A percentile compares a stretch with the other conserved stretches of the same genome.
phyloP scores from a whole-genome alignment of 2,329 filamentous ascomycete genomes.

The Zymoseptoria crescenta region DNA sequence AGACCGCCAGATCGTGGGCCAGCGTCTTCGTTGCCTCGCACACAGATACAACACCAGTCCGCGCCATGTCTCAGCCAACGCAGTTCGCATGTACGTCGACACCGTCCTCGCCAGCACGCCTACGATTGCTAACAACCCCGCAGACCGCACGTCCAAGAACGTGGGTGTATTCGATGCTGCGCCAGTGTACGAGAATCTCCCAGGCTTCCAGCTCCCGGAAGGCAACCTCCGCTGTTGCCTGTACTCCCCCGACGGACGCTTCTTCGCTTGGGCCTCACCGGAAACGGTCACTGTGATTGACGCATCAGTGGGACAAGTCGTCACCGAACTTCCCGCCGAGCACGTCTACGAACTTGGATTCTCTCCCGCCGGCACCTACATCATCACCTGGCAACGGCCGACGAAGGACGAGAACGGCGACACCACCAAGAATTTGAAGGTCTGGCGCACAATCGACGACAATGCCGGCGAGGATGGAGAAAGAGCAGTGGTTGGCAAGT shows the following conservation, averaged over 20 bases:
- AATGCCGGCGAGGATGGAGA: slow-evolving; percentile 54
- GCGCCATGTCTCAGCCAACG: slow-evolving; percentile 52
- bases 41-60: not conserved
- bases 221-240: slow-evolving; percentile 89
- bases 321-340: slow-evolving; percentile 66
- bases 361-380: slow-evolving; percentile 81
- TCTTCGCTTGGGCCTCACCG: slow-evolving; percentile 88
- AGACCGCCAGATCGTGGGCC: not conserved
- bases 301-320: slow-evolving; percentile 63
- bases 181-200: slow-evolving; percentile 75
- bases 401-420: slow-evolving; percentile 89
- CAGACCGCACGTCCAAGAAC: slow-evolving; percentile 87
- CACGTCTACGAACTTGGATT: slow-evolving; percentile 94
- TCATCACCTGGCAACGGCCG: slow-evolving; percentile 95
- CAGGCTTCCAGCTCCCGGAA: slow-evolving; percentile 76
- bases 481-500: slow-evolving; percentile 67
- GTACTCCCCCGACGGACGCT: slow-evolving; percentile 93
- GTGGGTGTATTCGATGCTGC: slow-evolving; percentile 90
- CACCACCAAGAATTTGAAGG: slow-evolving; percentile 91
- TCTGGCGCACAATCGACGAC: slow-evolving; percentile 80
- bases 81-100: slow-evolving; percentile 72
- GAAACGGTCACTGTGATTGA: slow-evolving; percentile 83
- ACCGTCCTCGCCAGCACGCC: not conserved
- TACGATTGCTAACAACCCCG: not conserved
- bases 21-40: not conserved